Percentiles rank a stretch among this genome's conserved stretches.
Conservation (phyloP, 2,329 filamentous ascomycete species). For the Cercospora janseana region DNA sequence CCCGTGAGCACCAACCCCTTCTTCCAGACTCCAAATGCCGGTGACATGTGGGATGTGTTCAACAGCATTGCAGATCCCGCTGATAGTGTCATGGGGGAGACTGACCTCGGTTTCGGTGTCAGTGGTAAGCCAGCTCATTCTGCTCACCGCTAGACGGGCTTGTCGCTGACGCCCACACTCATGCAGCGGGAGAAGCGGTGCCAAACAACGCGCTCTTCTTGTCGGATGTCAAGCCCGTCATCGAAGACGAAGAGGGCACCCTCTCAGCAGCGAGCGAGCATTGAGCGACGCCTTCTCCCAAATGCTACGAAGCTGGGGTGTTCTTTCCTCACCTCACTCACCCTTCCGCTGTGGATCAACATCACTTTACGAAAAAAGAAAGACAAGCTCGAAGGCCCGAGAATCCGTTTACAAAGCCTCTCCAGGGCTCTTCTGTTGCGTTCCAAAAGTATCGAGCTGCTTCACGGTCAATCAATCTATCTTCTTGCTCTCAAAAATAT, state of each 20-base stretch:
- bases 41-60: slow-evolving; percentile 20
- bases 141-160: no score
- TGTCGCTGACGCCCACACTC: background rate
- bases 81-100: slow-evolving; percentile 15
- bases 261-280: slow-evolving; percentile 33
- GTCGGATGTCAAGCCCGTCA: slow-evolving; percentile 23
- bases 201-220: slow-evolving; percentile 34
- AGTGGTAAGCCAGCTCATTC: no score
- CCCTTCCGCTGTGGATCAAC: background rate
- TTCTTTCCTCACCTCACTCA: background rate
- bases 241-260: slow-evolving; percentile 35
- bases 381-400: no score
- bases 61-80: slow-evolving; percentile 9
- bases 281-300: slow-evolving; percentile 2
- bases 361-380: no score
- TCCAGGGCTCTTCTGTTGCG: no score
- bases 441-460: no score
- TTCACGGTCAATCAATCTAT: no score
- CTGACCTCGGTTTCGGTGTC: slow-evolving; percentile 13
- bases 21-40: slow-evolving; percentile 13
- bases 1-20: slow-evolving; percentile 7
- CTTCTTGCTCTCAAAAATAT: no score
- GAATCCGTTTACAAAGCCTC: no score
- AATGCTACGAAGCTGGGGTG: no score
- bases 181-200: slow-evolving; percentile 4